phyloP scores from a whole-genome alignment of 2,329 filamentous ascomycete genomes.

The Penicillium verrucosum region DNA sequence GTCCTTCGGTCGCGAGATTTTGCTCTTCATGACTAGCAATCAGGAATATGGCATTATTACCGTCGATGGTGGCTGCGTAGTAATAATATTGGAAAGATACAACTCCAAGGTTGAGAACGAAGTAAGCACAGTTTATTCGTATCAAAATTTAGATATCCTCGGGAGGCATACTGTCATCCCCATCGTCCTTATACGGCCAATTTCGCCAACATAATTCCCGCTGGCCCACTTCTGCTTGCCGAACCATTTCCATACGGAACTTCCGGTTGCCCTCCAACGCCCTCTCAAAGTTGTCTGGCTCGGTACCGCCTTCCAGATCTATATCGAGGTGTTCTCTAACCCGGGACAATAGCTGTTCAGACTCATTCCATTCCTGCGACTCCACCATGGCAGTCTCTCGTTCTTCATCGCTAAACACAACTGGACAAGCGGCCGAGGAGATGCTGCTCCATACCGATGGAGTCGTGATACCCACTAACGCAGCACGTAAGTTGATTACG shows the following conservation, averaged over 20 bases:
- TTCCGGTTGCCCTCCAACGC: slow-evolving; percentile 18
- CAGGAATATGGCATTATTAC: too few relatives aligned
- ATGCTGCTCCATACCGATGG: slow-evolving; percentile 34
- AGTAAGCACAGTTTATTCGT: background rate
- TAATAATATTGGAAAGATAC: too few relatives aligned
- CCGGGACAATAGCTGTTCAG: slow-evolving; percentile 19
- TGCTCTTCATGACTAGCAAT: too few relatives aligned
- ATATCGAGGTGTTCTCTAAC: slow-evolving; percentile 24
- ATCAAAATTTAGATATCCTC: slow-evolving; percentile 3
- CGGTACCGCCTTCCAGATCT: slow-evolving; percentile 27
- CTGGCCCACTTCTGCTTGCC: slow-evolving; percentile 19
- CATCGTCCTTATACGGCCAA: slow-evolving; percentile 29
- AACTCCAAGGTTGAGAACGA: too few relatives aligned
- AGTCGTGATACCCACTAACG: slow-evolving; percentile 24
- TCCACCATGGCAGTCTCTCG: slow-evolving; percentile 20
- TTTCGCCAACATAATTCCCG: slow-evolving; percentile 25
- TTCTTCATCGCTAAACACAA: slow-evolving; percentile 23
- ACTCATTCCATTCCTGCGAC: slow-evolving; percentile 28
- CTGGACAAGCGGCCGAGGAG: slow-evolving; percentile 30
- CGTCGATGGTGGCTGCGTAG: too few relatives aligned
- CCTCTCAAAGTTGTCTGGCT: slow-evolving; percentile 25
- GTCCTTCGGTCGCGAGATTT: too few relatives aligned
- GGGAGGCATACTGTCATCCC: slow-evolving; percentile 17
- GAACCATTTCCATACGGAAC: slow-evolving; percentile 24
- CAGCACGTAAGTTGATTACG: slow-evolving; percentile 27